phyloP scores from a whole-genome alignment of 345 rosid species.

The Sapria himalayana region DNA sequence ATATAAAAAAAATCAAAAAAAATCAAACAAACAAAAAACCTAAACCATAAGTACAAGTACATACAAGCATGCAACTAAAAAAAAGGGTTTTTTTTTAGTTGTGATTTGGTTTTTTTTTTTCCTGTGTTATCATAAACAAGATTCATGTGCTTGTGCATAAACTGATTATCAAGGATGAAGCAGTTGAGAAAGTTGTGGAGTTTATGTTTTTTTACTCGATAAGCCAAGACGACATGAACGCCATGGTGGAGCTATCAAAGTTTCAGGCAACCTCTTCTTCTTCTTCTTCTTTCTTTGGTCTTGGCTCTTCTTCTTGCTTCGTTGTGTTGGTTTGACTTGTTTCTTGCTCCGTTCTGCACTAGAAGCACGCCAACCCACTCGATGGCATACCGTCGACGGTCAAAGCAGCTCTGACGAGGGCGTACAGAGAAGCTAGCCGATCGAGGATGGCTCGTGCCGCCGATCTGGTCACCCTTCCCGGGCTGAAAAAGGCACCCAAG shows the following conservation, averaged over 20 bases:
- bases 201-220: slow-evolving; percentile 81
- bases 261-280: slow-evolving; percentile 32
- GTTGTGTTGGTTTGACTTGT: no score
- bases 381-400: slow-evolving; percentile 69
- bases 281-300: no score
- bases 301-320: no score
- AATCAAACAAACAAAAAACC: no score
- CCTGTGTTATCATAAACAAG: slow-evolving; percentile 10
- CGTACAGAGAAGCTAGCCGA: slow-evolving; percentile 58
- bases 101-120: neutral
- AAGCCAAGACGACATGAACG: slow-evolving; percentile 74
- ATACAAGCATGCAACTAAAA: no score
- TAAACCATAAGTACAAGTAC: no score
- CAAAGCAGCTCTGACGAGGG: slow-evolving; percentile 76
- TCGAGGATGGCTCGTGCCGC: slow-evolving; percentile 66
- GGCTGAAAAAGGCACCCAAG: slow-evolving; percentile 57
- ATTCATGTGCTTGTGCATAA: no score
- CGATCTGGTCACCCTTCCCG: slow-evolving; percentile 72
- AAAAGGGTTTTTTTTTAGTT: no score
- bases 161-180: no score
- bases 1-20: no score
- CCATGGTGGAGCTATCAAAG: slow-evolving; percentile 53
- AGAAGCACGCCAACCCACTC: slow-evolving; percentile 65
- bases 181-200: slow-evolving; percentile 64
- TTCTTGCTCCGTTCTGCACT: slow-evolving; percentile 11